phyloP scores from a whole-genome alignment of 192 early-diverging fungal species.

The Spizellomyces punctatus region DNA sequence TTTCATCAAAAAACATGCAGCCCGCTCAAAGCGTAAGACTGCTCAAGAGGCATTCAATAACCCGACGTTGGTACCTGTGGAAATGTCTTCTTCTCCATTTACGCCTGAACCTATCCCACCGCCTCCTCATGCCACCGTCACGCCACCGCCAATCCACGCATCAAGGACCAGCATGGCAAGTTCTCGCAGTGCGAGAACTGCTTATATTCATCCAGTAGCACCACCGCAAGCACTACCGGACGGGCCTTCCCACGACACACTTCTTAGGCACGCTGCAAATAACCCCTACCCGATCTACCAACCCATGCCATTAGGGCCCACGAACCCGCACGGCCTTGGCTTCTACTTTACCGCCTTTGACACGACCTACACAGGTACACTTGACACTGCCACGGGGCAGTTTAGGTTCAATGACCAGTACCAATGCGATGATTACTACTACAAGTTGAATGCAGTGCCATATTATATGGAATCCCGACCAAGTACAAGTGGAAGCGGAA shows the following conservation, averaged over 20 bases:
- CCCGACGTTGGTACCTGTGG: not conserved
- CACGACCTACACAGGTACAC: not conserved
- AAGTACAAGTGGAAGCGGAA: too few relatives aligned
- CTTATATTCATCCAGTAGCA: not conserved
- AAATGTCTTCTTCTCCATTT: not conserved
- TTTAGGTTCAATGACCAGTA: constrained; percentile 8
- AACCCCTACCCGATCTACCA: constrained; percentile 10
- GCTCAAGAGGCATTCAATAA: not conserved
- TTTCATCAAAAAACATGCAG: too few relatives aligned
- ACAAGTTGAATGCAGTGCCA: constrained; percentile 1
- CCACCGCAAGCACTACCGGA: not conserved
- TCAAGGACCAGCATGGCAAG: too few relatives aligned
- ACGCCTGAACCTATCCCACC: not conserved
- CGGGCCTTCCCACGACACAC: not conserved
- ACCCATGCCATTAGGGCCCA: constrained; percentile 9
- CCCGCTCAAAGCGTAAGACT: not conserved
- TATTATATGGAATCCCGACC: too few relatives aligned
- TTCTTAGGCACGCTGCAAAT: not conserved
- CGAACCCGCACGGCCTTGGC: constrained; percentile 11
- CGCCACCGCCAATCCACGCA: not conserved
- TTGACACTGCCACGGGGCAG: constrained; percentile 4
- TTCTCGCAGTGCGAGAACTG: too few relatives aligned
- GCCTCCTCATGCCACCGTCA: not conserved
- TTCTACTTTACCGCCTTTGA: constrained; percentile 19
- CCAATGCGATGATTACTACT: constrained; percentile 13